Evolutionary conservation across 1,284 basidiomycete species (phyloP).

Genomic region (Pascua guehoae): DNA sequence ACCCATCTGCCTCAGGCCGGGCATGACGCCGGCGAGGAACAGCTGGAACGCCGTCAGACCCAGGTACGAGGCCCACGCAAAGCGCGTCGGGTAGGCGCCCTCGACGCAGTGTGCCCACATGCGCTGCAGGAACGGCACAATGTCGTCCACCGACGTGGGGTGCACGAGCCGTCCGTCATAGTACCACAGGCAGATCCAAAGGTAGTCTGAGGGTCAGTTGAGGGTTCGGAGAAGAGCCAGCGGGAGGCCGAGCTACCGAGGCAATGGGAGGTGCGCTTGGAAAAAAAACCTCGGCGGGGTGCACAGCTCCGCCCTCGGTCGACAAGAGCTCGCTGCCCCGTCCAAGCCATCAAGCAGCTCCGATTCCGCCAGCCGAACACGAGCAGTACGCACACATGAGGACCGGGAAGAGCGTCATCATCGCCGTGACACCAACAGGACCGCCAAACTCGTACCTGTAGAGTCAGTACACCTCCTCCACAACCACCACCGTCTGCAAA

Average conservation of each 20-base stretch:
- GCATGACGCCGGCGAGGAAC: slow-evolving; percentile 82
- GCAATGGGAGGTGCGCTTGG: background rate
- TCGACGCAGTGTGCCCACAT: slow-evolving; percentile 81
- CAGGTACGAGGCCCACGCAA: slow-evolving; percentile 84
- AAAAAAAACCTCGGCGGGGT: background rate
- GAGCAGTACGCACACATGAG: slow-evolving; percentile 47
- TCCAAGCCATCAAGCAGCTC: too few species aligned
- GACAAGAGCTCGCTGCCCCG: too few species aligned
- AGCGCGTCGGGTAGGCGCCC: slow-evolving; percentile 86
- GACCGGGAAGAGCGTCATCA: slow-evolving; percentile 88
- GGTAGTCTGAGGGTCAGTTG: slow-evolving; percentile 78
- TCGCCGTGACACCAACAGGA: slow-evolving; percentile 81
- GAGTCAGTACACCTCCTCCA: background rate
- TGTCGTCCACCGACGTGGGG: slow-evolving; percentile 67
- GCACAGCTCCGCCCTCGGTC: too few species aligned
- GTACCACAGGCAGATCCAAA: slow-evolving; percentile 97
- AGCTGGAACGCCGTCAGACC: slow-evolving; percentile 88
- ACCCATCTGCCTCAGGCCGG: slow-evolving; percentile 77
- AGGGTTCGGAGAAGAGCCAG: background rate
- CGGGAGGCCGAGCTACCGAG: background rate
- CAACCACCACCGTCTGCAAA: background rate
- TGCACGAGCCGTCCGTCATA: slow-evolving; percentile 84
- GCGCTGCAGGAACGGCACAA: slow-evolving; percentile 70
- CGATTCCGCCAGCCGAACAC: too few species aligned
- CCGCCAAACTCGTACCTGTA: slow-evolving; percentile 92